A percentile compares a stretch with the other conserved stretches of the same genome.
Conservation (phyloP, 345 rosid species). For the Eucalyptus curtisii region DNA sequence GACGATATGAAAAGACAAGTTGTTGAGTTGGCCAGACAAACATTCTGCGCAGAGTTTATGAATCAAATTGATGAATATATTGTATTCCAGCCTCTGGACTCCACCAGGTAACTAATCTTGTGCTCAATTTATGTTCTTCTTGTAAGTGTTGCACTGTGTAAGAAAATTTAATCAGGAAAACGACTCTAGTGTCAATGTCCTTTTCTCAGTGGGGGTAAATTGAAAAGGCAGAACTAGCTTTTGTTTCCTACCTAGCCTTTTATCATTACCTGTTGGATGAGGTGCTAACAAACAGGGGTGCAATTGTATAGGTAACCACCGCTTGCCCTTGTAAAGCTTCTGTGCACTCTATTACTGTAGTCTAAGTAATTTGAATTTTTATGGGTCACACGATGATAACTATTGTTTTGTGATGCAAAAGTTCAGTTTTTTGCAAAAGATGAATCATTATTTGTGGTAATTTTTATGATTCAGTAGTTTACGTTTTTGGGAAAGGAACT, state of each 20-base stretch:
- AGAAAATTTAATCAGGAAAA: neutral
- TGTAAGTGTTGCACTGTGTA: neutral
- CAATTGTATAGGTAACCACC: neutral
- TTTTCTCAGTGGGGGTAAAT: neutral
- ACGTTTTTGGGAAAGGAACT: neutral
- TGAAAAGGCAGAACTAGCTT: neutral
- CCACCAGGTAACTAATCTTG: constrained; percentile 42
- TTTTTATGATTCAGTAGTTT: neutral
- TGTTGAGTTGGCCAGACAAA: constrained; percentile 83
- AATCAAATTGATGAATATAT: constrained; percentile 86
- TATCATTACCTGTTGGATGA: neutral
- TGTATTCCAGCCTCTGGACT: constrained; percentile 84
- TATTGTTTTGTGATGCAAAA: neutral
- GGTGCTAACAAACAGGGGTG: neutral
- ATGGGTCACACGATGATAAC: neutral
- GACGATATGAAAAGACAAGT: constrained; percentile 74
- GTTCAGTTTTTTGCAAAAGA: neutral
- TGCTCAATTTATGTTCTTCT: neutral
- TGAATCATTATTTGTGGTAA: neutral
- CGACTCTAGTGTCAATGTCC: neutral
- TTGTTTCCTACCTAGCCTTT: neutral
- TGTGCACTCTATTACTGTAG: neutral
- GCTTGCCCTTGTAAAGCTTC: neutral
- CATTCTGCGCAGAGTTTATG: constrained; percentile 87
- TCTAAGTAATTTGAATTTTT: neutral